These are phyloP conservation scores for Pythium angustatum DNA, from an alignment of 352 stramenopile species.

Conservation along the genomic window DNA sequence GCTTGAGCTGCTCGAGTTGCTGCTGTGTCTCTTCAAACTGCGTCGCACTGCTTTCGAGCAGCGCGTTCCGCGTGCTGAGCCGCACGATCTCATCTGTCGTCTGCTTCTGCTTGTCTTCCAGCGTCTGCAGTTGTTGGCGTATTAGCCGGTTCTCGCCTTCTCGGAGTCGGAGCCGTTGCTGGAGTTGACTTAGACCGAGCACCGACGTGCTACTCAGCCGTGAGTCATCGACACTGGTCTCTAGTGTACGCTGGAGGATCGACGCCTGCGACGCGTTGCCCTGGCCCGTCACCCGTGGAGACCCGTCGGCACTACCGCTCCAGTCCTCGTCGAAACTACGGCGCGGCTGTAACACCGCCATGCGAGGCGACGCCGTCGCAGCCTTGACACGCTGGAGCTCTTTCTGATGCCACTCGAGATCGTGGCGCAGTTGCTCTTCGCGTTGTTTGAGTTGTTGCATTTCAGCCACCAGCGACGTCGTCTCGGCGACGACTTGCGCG, in stretches of 20 bases:
- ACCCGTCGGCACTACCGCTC: constrained; percentile 14
- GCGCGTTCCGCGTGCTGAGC: constrained; percentile 71
- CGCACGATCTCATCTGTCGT: constrained; percentile 73
- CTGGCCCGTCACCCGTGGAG: constrained; percentile 5
- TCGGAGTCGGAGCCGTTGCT: constrained; percentile 68
- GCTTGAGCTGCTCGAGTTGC: constrained; percentile 56
- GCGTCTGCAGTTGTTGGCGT: constrained; percentile 60
- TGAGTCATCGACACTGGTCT: constrained; percentile 37
- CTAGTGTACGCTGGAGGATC: constrained; percentile 61
- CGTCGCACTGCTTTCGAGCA: constrained; percentile 59
- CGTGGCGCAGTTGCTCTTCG: constrained; percentile 50
- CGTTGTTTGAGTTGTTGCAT: constrained; percentile 44
- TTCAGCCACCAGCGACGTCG: constrained; percentile 30
- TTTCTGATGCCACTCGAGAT: constrained; percentile 63
- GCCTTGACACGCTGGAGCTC: constrained; percentile 54
- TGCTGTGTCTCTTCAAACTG: constrained; percentile 51
- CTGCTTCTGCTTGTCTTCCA: constrained; percentile 72
- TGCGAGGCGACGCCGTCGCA: constrained; percentile 18
- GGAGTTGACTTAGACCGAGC: constrained; percentile 71
- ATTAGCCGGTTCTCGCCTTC: constrained; percentile 77
- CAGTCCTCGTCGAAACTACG: constrained; percentile 30
- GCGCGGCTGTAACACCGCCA: constrained; percentile 12
- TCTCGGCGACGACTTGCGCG: constrained; percentile 6
- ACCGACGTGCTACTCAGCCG: constrained; percentile 49
- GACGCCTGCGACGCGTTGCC: constrained; percentile 41